These are phyloP conservation scores for Thermomyces lanuginosus DNA, from an alignment of 2,329 filamentous ascomycete genomes.

Conservation along the genomic window DNA sequence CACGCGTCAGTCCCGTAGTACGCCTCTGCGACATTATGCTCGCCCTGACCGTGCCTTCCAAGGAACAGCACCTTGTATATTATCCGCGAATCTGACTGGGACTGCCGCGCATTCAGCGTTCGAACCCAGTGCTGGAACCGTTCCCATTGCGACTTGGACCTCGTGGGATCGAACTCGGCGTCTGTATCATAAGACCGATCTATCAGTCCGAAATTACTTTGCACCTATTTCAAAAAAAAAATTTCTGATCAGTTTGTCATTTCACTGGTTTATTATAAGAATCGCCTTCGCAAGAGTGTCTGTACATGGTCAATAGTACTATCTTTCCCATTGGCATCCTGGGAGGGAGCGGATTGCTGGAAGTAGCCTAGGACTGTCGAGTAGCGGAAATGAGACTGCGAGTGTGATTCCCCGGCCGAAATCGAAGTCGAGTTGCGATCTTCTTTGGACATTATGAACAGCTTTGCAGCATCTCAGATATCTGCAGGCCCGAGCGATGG, in stretches of 20 bases:
- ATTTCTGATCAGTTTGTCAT: background rate
- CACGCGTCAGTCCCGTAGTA: slow-evolving; percentile 43
- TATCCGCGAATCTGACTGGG: slow-evolving; percentile 19
- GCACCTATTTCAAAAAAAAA: slow-evolving; percentile 13
- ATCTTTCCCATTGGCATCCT: slow-evolving; percentile 35
- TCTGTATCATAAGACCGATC: slow-evolving; percentile 29
- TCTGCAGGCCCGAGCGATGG: too few relatives aligned
- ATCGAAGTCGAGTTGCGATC: too few relatives aligned
- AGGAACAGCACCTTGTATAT: slow-evolving; percentile 45
- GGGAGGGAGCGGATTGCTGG: too few relatives aligned
- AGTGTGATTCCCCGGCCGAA: background rate
- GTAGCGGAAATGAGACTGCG: slow-evolving; percentile 17
- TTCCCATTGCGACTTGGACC: slow-evolving; percentile 37
- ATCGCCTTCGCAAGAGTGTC: background rate
- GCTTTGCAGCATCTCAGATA: too few relatives aligned
- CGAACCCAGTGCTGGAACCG: slow-evolving; percentile 34
- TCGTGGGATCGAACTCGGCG: slow-evolving; percentile 12
- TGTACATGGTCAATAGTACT: slow-evolving; percentile 34
- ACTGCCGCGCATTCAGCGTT: slow-evolving; percentile 28
- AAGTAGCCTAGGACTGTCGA: slow-evolving; percentile 33
- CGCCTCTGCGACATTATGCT: slow-evolving; percentile 44
- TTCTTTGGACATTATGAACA: too few relatives aligned
- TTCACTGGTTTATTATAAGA: background rate
- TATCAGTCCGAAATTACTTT: slow-evolving; percentile 36
- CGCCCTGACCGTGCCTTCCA: slow-evolving; percentile 45